phyloP scores from a whole-genome alignment of 176 grass and related monocot genomes.

The Bolboschoenus planiculmis region DNA sequence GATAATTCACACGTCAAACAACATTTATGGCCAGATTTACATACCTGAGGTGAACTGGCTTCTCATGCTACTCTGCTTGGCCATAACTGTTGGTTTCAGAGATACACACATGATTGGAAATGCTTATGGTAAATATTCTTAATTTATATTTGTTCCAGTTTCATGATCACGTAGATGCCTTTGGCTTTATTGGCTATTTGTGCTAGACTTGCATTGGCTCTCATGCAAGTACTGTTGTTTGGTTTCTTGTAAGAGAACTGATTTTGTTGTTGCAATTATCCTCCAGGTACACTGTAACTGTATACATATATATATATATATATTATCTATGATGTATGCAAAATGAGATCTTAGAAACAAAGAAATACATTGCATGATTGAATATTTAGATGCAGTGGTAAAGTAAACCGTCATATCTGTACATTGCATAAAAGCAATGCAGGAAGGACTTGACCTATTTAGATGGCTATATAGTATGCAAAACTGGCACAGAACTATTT shows the following conservation, averaged over 20 bases:
- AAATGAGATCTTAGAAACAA: background rate
- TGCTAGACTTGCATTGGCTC: background rate
- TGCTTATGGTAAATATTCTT: constrained; percentile 46
- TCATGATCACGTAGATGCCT: background rate
- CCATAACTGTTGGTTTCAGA: constrained; percentile 57
- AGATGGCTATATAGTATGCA: background rate
- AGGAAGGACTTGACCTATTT: background rate
- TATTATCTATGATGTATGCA: background rate
- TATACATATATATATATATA: no score
- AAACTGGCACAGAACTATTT: background rate
- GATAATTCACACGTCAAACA: constrained; percentile 73
- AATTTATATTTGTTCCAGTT: background rate
- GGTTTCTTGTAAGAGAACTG: background rate
- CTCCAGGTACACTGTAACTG: background rate
- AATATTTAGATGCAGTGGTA: background rate
- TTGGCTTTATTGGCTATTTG: background rate
- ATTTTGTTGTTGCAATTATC: background rate
- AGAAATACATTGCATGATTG: background rate
- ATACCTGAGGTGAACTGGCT: constrained; percentile 89
- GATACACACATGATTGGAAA: constrained; percentile 84
- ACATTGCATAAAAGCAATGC: background rate
- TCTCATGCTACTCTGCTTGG: constrained; percentile 61
- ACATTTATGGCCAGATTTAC: constrained; percentile 81
- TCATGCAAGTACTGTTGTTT: background rate
- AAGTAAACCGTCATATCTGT: background rate